These are phyloP conservation scores for Crataegus laevigata DNA, from an alignment of 306 rosid genomes.

Conservation along the genomic window DNA sequence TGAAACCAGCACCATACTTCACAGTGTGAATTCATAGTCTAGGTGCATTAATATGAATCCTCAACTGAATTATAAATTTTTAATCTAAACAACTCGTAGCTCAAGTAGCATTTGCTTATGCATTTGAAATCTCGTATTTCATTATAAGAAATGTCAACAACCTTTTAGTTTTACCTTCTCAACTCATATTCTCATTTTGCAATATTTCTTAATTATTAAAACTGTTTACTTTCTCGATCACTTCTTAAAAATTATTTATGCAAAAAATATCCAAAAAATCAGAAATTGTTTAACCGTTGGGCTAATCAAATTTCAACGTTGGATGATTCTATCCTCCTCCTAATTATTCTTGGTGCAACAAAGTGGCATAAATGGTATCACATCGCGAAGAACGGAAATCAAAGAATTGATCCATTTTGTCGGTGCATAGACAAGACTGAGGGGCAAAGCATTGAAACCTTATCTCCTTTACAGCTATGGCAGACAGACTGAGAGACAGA, in stretches of 20 bases:
- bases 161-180: background rate
- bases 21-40: background rate
- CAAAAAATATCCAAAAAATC: too few relatives aligned
- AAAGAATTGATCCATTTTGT: background rate
- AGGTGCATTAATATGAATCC: background rate
- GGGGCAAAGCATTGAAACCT: slow-evolving; percentile 5
- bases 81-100: background rate
- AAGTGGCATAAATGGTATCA: background rate
- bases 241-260: too few relatives aligned
- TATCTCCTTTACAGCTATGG: slow-evolving; percentile 25
- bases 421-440: slow-evolving; percentile 5
- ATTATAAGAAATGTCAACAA: background rate
- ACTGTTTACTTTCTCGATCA: background rate
- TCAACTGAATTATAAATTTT: background rate
- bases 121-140: too few relatives aligned
- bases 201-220: too few relatives aligned
- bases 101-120: background rate
- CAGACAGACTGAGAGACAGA: background rate
- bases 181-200: too few relatives aligned
- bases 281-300: background rate
- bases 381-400: background rate
- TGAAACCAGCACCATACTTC: background rate
- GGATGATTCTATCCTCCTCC: background rate
- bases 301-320: too few relatives aligned
- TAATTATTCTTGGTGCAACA: background rate